Conservation (phyloP, 257 asterid genomes). For the Vinca minor region DNA sequence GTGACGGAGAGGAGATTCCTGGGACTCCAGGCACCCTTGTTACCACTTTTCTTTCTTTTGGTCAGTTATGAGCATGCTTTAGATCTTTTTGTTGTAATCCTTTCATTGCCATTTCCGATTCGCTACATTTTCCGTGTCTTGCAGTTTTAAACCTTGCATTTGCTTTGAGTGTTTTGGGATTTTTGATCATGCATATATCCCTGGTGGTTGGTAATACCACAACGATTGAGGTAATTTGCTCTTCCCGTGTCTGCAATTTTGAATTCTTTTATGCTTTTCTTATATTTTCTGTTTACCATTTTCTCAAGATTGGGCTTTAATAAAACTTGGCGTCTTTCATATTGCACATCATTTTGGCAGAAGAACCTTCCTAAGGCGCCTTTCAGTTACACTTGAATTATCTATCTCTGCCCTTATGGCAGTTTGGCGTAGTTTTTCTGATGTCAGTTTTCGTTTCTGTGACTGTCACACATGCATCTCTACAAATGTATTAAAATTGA, state of each 20-base stretch:
- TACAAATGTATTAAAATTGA: neutral
- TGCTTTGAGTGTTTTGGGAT: conserved; percentile 92
- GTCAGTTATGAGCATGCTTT: conserved; percentile 22
- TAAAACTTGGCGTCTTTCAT: neutral
- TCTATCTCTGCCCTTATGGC: neutral
- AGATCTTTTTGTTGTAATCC: neutral
- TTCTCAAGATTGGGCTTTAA: neutral
- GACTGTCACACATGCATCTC: neutral
- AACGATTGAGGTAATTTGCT: conserved; percentile 74
- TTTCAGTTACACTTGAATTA: too few species aligned
- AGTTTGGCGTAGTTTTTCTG: too few species aligned
- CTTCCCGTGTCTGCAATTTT: conserved; percentile 10
- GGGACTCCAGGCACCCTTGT: conserved; percentile 94
- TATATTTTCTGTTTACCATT: neutral
- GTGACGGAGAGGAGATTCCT: conserved; percentile 87
- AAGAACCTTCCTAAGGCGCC: neutral
- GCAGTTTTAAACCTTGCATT: conserved; percentile 90
- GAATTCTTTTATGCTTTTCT: neutral
- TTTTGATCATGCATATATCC: conserved; percentile 91
- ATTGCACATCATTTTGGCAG: neutral
- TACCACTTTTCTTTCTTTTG: conserved; percentile 90
- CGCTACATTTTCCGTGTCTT: conserved; percentile 15
- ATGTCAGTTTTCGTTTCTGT: neutral
- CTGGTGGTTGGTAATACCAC: conserved; percentile 86
- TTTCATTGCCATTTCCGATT: conserved; percentile 7